These are phyloP conservation scores for Dillenia turbinata DNA, from an alignment of 164 flowering plant species.

Conservation along the genomic window DNA sequence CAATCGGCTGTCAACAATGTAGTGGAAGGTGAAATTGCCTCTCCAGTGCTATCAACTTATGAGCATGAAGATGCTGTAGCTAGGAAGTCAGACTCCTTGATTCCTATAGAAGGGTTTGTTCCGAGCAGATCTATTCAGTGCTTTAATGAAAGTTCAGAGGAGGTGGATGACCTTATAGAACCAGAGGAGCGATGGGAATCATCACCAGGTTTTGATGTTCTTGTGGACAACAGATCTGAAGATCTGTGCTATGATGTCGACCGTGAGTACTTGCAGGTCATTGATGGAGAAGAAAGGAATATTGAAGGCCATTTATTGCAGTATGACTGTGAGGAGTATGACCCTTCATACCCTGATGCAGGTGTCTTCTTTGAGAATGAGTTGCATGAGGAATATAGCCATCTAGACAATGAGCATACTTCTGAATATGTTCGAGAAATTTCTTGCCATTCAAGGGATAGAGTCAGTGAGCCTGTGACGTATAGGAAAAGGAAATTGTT, in stretches of 20 bases:
- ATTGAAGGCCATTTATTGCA: constrained; percentile 26
- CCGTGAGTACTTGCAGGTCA: constrained; percentile 24
- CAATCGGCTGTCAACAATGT: constrained; percentile 7
- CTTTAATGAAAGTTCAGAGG: constrained; percentile 35
- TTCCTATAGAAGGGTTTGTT: constrained; percentile 20
- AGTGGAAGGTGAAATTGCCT: constrained; percentile 18
- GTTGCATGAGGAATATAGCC: constrained; percentile 19
- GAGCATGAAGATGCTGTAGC: constrained; percentile 27
- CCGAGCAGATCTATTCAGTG: constrained; percentile 11
- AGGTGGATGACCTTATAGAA: constrained; percentile 28
- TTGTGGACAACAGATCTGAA: constrained; percentile 53
- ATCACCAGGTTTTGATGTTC: constrained; percentile 78
- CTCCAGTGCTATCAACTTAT: constrained; percentile 18
- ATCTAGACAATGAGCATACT: constrained; percentile 18
- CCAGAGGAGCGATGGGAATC: constrained; percentile 65
- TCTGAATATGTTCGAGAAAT: constrained; percentile 13
- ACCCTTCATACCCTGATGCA: constrained; percentile 21
- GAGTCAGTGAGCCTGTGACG: constrained; percentile 19
- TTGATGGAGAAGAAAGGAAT: constrained; percentile 29
- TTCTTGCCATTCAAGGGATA: constrained; percentile 22
- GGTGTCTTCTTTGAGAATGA: constrained; percentile 23
- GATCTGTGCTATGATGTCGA: constrained; percentile 35
- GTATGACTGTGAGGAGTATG: constrained; percentile 37
- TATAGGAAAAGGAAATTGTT: constrained; percentile 26
- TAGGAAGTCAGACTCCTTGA: constrained; percentile 17